Conservation (phyloP, 208 protist genomes). For the Lotmaria passim region DNA sequence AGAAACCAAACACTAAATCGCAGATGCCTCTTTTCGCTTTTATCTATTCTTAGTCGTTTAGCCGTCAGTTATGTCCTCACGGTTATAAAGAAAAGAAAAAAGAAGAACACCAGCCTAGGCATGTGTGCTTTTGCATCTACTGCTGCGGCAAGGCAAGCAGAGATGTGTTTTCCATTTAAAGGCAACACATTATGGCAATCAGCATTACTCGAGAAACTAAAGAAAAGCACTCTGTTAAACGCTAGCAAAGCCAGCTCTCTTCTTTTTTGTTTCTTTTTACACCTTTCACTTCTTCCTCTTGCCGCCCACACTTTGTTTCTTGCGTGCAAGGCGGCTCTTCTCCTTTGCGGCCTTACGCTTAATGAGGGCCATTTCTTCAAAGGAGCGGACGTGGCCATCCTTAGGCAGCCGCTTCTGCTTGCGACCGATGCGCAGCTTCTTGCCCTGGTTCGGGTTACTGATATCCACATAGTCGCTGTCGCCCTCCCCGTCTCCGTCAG, state of each 20-base stretch:
- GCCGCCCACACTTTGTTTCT: slow-evolving; percentile 45
- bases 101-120: too few species aligned
- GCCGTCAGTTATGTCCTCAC: too few species aligned
- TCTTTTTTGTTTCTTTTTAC: too few species aligned
- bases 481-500: slow-evolving; percentile 37
- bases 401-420: slow-evolving; percentile 87
- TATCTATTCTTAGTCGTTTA: too few species aligned
- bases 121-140: too few species aligned
- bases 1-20: too few species aligned
- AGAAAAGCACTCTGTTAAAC: neutral
- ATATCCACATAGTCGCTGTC: slow-evolving; percentile 82
- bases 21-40: too few species aligned
- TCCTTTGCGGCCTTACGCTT: slow-evolving; percentile 86
- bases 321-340: slow-evolving; percentile 69
- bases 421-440: slow-evolving; percentile 89
- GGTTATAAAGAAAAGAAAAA: too few species aligned
- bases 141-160: too few species aligned
- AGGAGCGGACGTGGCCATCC: slow-evolving; percentile 86
- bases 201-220: slow-evolving; percentile 14
- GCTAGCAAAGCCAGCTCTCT: neutral
- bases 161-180: too few species aligned
- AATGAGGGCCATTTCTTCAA: slow-evolving; percentile 84
- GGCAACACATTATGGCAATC: neutral
- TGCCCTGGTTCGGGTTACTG: slow-evolving; percentile 91
- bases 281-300: slow-evolving; percentile 27